These are phyloP conservation scores for Talaromyces sp. DNA, from an alignment of 2,329 filamentous ascomycete genomes.

Conservation along the genomic window DNA sequence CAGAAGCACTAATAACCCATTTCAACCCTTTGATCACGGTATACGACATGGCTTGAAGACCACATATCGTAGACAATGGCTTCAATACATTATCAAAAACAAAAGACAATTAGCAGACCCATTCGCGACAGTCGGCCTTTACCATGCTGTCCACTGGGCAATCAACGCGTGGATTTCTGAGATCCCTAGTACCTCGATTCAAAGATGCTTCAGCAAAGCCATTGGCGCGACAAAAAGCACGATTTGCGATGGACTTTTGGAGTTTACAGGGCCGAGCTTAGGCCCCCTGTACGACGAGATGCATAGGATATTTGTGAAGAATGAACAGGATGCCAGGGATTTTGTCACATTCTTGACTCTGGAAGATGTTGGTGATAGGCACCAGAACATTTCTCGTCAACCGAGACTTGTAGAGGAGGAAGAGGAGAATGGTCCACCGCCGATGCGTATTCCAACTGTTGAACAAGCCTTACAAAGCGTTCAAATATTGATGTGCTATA, in stretches of 20 bases:
- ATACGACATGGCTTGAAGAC: background rate
- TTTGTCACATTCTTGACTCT: background rate
- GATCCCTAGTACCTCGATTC: background rate
- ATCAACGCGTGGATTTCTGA: background rate
- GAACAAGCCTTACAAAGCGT: background rate
- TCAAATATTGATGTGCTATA: background rate
- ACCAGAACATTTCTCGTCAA: background rate
- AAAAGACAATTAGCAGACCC: background rate
- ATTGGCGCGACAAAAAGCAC: background rate
- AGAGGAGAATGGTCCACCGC: background rate
- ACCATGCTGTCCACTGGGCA: background rate
- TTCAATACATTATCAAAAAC: background rate
- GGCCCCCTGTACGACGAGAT: background rate
- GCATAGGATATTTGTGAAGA: background rate
- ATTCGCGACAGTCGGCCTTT: background rate
- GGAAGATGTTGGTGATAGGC: background rate
- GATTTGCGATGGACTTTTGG: background rate
- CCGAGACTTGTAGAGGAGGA: background rate
- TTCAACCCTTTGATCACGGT: background rate
- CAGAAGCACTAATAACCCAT: background rate
- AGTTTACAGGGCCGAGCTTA: background rate
- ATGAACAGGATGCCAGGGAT: background rate
- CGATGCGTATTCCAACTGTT: background rate
- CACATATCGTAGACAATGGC: background rate
- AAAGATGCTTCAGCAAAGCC: background rate